Percentiles rank a stretch among this genome's conserved stretches.
phyloP scores from a whole-genome alignment of 345 rosid genomes.

The Physaria fendleri region DNA sequence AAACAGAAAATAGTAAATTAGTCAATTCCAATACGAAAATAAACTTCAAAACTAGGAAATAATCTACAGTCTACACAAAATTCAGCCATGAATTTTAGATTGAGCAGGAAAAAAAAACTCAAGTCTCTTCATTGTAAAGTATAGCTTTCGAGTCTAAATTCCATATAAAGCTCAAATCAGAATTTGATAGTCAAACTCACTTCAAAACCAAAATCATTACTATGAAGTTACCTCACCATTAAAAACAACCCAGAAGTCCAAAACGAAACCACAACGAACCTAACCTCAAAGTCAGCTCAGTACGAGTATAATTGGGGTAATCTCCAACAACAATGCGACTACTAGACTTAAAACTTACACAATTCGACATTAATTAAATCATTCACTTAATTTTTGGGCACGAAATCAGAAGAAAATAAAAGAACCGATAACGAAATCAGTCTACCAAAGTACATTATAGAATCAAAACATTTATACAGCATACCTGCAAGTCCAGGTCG shows the following conservation, averaged over 20 bases:
- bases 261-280: not conserved
- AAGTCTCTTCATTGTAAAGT: too few species aligned
- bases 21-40: not conserved
- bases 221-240: not conserved
- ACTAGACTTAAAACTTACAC: too few species aligned
- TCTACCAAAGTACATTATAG: too few species aligned
- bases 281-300: not conserved
- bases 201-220: conserved; percentile 1
- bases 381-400: too few species aligned
- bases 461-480: not conserved
- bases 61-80: not conserved
- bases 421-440: too few species aligned
- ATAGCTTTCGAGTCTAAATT: not conserved
- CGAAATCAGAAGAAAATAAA: too few species aligned
- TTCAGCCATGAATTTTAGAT: not conserved
- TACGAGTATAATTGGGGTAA: not conserved
- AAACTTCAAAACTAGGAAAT: not conserved
- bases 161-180: not conserved
- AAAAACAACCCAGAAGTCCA: too few species aligned
- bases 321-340: not conserved
- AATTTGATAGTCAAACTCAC: not conserved
- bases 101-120: too few species aligned
- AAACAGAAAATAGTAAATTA: not conserved
- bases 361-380: too few species aligned
- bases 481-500: not conserved